Percentiles rank a stretch among this genome's conserved stretches.
Evolutionary conservation across 352 stramenopile species (phyloP).

Genomic region (Globisporangium parvum): DNA sequence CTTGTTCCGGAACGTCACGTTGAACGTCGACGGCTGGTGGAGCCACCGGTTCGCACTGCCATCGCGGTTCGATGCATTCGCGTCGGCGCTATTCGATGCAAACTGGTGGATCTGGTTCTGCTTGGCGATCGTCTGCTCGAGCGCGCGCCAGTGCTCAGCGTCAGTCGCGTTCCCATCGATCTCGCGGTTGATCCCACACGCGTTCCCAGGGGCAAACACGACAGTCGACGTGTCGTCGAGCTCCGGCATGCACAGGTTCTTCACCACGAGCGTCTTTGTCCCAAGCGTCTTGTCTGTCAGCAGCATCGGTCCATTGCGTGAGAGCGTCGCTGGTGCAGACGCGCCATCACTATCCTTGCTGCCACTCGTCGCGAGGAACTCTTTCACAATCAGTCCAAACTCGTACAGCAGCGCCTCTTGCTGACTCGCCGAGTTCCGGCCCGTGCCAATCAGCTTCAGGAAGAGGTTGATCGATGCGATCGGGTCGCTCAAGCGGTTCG

Average conservation of each 20-base stretch:
- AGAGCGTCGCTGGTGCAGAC: slow-evolving; percentile 15
- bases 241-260: slow-evolving; percentile 72
- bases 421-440: slow-evolving; percentile 74
- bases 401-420: slow-evolving; percentile 80
- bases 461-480: slow-evolving; percentile 84
- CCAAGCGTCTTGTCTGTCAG: slow-evolving; percentile 12
- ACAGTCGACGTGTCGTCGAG: slow-evolving; percentile 78
- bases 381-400: slow-evolving; percentile 81
- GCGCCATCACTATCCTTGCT: slow-evolving; percentile 1
- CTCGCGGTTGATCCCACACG: slow-evolving; percentile 54
- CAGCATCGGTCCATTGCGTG: slow-evolving; percentile 22
- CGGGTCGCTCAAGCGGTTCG: slow-evolving; percentile 65
- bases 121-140: slow-evolving; percentile 48
- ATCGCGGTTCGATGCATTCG: slow-evolving; percentile 6
- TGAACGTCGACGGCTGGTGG: slow-evolving; percentile 38
- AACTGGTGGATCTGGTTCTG: slow-evolving; percentile 65
- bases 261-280: slow-evolving; percentile 57
- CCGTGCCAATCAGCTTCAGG: slow-evolving; percentile 79
- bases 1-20: slow-evolving; percentile 50
- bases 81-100: slow-evolving; percentile 13
- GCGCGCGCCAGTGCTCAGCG: slow-evolving; percentile 51
- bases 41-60: slow-evolving; percentile 34
- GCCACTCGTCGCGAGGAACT: slow-evolving; percentile 40
- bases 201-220: slow-evolving; percentile 75
- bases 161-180: slow-evolving; percentile 63